Conservation (phyloP, 1,284 basidiomycete species). For the Heterobasidion irregulare region DNA sequence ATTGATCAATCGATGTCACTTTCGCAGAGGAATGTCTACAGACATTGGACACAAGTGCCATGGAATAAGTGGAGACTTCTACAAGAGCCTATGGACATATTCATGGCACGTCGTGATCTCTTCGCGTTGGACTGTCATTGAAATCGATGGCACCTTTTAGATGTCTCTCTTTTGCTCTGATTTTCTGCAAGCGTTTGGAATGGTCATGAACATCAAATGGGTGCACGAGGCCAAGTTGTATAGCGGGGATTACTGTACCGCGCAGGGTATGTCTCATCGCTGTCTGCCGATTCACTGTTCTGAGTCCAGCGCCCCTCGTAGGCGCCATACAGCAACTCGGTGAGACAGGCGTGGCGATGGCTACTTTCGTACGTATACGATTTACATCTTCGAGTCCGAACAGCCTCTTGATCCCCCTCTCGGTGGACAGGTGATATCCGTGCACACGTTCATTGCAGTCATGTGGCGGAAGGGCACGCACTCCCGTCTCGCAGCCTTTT, state of each 20-base stretch:
- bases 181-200: conserved; percentile 7
- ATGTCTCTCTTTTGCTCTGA: conserved; percentile 9
- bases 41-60: not conserved
- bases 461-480: conserved; percentile 10
- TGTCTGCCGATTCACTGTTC: not conserved
- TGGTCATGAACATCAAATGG: conserved; percentile 8
- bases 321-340: conserved; percentile 1
- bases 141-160: conserved; percentile 1
- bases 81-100: not conserved
- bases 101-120: not conserved
- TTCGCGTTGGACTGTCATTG: not conserved
- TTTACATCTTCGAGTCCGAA: not conserved
- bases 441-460: conserved; percentile 16
- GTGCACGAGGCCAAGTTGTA: conserved; percentile 2
- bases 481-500: conserved; percentile 9
- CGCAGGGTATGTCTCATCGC: conserved; percentile 5
- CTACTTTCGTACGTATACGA: conserved; percentile 13
- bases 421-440: conserved; percentile 11
- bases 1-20: not conserved
- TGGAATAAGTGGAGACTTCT: not conserved
- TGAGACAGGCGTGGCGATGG: conserved; percentile 8
- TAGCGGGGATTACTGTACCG: conserved; percentile 7
- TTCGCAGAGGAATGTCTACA: not conserved
- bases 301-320: not conserved
- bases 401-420: not conserved